A percentile compares a stretch with the other conserved stretches of the same genome.
phyloP scores from a whole-genome alignment of 495 filamentous ascomycete species.

The Talaromyces nanjingensis region DNA sequence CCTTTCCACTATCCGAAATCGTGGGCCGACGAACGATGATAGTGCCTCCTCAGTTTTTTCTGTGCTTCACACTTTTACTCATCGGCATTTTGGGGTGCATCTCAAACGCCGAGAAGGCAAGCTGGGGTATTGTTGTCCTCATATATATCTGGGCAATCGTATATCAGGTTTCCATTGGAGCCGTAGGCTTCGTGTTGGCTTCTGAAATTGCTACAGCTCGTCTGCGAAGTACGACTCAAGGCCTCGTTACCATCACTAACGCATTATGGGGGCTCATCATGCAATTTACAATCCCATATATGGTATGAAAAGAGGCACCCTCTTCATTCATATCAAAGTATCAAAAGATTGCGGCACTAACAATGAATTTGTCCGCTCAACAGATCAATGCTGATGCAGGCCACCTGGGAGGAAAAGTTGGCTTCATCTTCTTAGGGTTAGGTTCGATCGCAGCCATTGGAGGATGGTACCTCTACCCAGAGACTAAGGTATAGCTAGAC shows the following conservation, averaged over 20 bases:
- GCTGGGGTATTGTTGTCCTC: constrained; percentile 17
- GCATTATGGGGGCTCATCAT: constrained; percentile 16
- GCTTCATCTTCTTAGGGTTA: constrained; percentile 16
- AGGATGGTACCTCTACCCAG: constrained; percentile 17
- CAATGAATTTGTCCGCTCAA: background rate
- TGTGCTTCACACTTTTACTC: constrained; percentile 15
- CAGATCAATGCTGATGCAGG: constrained; percentile 18
- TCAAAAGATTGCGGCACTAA: background rate
- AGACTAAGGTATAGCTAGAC: constrained; percentile 14
- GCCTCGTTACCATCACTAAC: constrained; percentile 18
- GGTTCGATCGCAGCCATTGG: constrained; percentile 14
- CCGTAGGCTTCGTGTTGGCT: constrained; percentile 16
- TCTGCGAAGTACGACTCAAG: constrained; percentile 15
- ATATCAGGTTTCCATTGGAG: constrained; percentile 18
- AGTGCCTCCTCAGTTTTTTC: constrained; percentile 14
- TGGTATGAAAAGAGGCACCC: constrained; percentile 11
- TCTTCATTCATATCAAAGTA: background rate
- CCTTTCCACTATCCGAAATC: constrained; percentile 18
- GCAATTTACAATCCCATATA: constrained; percentile 20
- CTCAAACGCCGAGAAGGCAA: constrained; percentile 12
- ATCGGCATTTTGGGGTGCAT: constrained; percentile 18
- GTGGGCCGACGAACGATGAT: constrained; percentile 19
- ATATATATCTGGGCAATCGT: constrained; percentile 20
- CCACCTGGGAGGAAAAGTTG: constrained; percentile 15
- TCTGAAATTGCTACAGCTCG: constrained; percentile 17